Evolutionary conservation across 345 rosid genomes (phyloP).

Genomic region (Populus ilicifolia): DNA sequence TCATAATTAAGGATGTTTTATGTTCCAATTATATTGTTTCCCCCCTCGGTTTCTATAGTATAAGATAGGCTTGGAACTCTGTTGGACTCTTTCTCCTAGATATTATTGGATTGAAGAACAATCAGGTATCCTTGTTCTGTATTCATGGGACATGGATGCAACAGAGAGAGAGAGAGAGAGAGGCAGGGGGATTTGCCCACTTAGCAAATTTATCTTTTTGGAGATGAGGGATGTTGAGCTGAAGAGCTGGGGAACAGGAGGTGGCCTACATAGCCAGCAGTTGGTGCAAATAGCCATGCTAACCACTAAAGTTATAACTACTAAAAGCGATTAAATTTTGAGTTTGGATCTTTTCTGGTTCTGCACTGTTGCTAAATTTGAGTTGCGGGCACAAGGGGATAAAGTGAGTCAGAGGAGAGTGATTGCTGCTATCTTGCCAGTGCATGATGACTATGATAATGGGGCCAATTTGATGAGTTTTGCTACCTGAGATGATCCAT

Average conservation of each 20-base stretch:
- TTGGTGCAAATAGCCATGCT: conserved; percentile 39
- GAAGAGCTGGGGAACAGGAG: conserved; percentile 17
- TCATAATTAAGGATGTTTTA: background rate
- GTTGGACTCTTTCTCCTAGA: background rate
- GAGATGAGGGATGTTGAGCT: background rate
- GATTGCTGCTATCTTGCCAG: conserved; percentile 16
- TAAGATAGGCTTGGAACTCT: background rate
- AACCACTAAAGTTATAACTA: conserved; percentile 48
- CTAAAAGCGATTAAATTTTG: conserved; percentile 34
- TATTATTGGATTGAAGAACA: background rate
- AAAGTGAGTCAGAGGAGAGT: background rate
- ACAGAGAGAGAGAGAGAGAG: background rate
- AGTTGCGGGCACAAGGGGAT: conserved; percentile 12
- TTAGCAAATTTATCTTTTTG: background rate
- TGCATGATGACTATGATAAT: conserved; percentile 13
- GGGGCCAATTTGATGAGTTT: conserved; percentile 14
- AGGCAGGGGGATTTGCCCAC: background rate
- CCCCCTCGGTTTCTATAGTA: background rate
- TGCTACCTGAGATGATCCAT: background rate
- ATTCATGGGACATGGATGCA: background rate
- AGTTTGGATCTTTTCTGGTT: conserved; percentile 42
- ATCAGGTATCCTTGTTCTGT: background rate
- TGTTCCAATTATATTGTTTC: background rate
- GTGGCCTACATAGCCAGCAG: conserved; percentile 43
- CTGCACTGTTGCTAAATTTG: conserved; percentile 16